Conservation (phyloP, 805 yeast genomes). For the Alloascoidea hylecoeti region DNA sequence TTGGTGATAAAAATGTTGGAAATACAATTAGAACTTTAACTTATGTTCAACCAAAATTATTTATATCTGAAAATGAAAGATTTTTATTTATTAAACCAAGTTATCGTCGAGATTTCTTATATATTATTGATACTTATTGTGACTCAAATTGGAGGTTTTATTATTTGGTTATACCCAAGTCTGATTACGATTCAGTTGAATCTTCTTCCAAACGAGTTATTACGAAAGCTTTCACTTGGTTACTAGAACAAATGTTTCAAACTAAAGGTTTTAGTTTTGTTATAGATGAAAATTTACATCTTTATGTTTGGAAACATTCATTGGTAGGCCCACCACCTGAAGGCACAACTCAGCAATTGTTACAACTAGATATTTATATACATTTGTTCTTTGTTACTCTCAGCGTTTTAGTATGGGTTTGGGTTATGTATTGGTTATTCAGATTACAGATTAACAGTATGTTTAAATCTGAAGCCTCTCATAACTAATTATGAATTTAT, state of each 20-base stretch:
- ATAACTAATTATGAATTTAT: too few species aligned
- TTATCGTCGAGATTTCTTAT: not conserved
- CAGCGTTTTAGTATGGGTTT: not conserved
- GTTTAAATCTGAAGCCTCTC: not conserved
- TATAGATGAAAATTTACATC: not conserved
- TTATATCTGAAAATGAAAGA: not conserved
- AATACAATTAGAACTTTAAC: too few species aligned
- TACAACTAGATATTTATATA: not conserved
- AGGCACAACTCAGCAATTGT: not conserved
- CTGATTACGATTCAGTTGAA: too few species aligned
- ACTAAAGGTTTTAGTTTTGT: not conserved
- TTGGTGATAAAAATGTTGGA: too few species aligned
- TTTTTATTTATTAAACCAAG: not conserved
- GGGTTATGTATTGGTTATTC: slow-evolving; percentile 1
- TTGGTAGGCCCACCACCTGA: not conserved
- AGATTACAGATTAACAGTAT: not conserved
- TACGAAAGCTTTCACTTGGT: too few species aligned
- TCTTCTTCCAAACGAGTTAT: too few species aligned
- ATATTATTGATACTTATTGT: not conserved
- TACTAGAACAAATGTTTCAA: not conserved
- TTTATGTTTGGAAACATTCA: slow-evolving; percentile 1
- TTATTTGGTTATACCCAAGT: not conserved
- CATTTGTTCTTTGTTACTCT: not conserved
- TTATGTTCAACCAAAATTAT: not conserved
- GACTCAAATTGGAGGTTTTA: not conserved